A percentile compares a stretch with the other conserved stretches of the same genome.
Conservation (phyloP, 208 protist genomes). For the Trypanosoma vivax region DNA sequence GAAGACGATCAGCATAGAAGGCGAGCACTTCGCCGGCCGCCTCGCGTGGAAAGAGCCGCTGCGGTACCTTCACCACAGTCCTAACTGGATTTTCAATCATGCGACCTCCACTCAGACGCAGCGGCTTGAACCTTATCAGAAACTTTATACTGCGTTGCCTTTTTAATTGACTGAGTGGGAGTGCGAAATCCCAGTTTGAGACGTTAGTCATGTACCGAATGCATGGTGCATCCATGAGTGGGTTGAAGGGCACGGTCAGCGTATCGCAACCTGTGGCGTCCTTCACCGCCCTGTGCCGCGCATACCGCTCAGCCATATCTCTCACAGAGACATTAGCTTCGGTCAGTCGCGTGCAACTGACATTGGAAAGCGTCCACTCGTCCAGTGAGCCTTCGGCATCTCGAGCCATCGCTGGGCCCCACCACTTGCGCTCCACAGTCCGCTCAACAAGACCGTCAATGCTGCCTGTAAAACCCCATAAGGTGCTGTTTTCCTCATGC, state of each 20-base stretch:
- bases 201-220: constrained; percentile 20
- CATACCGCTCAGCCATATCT: constrained; percentile 7
- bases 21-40: constrained; percentile 17
- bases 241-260: constrained; percentile 32
- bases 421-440: background rate
- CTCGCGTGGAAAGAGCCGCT: constrained; percentile 19
- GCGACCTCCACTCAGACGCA: background rate
- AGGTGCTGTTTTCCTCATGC: constrained; percentile 6
- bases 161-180: constrained; percentile 13
- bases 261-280: constrained; percentile 27
- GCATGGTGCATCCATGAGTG: constrained; percentile 12
- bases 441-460: constrained; percentile 20
- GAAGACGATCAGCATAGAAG: constrained; percentile 25
- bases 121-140: constrained; percentile 13
- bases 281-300: constrained; percentile 5
- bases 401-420: constrained; percentile 14
- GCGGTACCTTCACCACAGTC: constrained; percentile 32
- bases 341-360: constrained; percentile 1
- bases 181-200: constrained; percentile 24
- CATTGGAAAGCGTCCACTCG: constrained; percentile 13
- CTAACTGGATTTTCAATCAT: constrained; percentile 10
- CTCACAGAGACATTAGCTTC: background rate
- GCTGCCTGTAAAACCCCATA: constrained; percentile 14
- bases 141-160: constrained; percentile 37
- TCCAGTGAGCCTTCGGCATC: constrained; percentile 11